Base-by-base conservation (phyloP, 1,284 basidiomycete species). In the Apiotrichum mycotoxinovorans region DNA sequence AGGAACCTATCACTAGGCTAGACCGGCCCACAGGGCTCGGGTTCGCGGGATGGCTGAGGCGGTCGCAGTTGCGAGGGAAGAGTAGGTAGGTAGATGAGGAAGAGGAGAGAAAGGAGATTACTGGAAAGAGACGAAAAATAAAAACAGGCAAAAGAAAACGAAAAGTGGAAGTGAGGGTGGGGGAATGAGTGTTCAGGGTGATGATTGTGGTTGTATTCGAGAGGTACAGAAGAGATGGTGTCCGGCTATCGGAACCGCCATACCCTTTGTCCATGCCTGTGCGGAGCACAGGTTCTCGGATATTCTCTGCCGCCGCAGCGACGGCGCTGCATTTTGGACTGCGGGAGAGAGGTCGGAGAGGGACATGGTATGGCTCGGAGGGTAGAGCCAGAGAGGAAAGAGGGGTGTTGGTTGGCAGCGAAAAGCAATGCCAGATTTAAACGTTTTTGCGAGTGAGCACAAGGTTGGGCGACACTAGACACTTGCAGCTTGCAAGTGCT, bases 1-100 rank as follows among this genome's bases (percentile, higher is more conserved):
- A 72, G 65, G 75, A 78, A 76, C 76, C 76, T 76, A 78, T 78
- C 76, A 67, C 76, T 75, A 75, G 76, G 76, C 74, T 64, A 57
- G 51, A 30, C 52, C 57, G 45, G 35, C 44, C 34, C 35, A 35
- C 33, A 43, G 20, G 44, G 43, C 52, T 52, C 37, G 37, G 48
- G 38, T 26, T 69, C 62, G 71, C 76, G 76, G 76, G 76, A 78
- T 78, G 76, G 75, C 74, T 78, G 76, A 78, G 76, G 76, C 76
- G 76, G 76, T 72, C 70, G 56, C 43, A 44, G 52, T 33, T 51
- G 45, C 27, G 34, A 43, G 49, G 15, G 33, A 33, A 48, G 30
- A 18, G 33, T 43, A 52, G 37, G 42, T 45, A 44, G 51, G 23
- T 46, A n/a, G n/a, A n/a, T n/a, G n/a, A n/a, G n/a, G n/a, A n/a